Conservation (phyloP, 2,329 filamentous ascomycete genomes). For the Sphaerulina musiva region DNA sequence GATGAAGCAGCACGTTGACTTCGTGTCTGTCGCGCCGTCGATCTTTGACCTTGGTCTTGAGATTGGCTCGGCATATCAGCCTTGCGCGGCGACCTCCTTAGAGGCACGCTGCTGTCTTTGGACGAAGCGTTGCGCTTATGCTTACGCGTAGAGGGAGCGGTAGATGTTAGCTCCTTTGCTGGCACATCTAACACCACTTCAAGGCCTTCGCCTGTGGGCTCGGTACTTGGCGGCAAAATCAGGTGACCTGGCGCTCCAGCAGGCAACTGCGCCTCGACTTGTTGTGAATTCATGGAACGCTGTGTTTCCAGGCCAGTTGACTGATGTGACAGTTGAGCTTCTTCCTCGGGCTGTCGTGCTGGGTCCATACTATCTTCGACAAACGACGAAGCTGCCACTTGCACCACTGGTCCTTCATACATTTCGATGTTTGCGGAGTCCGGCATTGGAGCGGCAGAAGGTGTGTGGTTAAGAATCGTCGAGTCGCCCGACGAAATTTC, state of each 20-base stretch:
- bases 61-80: neutral
- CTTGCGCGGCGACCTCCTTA: constrained; percentile 13
- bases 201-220: constrained; percentile 28
- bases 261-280: constrained; percentile 6
- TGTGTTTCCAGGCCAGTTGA: constrained; percentile 8
- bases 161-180: neutral
- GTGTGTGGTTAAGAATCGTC: neutral
- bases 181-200: constrained; percentile 5
- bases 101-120: constrained; percentile 7
- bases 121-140: constrained; percentile 6
- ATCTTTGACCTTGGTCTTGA: neutral
- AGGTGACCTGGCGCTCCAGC: neutral
- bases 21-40: constrained; percentile 1
- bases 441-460: no score
- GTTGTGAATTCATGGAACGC: constrained; percentile 5
- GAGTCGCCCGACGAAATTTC: neutral
- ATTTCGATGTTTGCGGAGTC: neutral
- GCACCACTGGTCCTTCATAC: neutral
- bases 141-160: constrained; percentile 3
- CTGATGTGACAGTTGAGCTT: constrained; percentile 14
- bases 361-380: neutral
- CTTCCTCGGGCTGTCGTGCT: constrained; percentile 5
- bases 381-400: constrained; percentile 2
- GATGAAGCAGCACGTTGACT: constrained; percentile 5
- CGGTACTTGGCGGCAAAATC: constrained; percentile 33